phyloP scores from a whole-genome alignment of 345 rosid genomes.

The Trapa bicornis region DNA sequence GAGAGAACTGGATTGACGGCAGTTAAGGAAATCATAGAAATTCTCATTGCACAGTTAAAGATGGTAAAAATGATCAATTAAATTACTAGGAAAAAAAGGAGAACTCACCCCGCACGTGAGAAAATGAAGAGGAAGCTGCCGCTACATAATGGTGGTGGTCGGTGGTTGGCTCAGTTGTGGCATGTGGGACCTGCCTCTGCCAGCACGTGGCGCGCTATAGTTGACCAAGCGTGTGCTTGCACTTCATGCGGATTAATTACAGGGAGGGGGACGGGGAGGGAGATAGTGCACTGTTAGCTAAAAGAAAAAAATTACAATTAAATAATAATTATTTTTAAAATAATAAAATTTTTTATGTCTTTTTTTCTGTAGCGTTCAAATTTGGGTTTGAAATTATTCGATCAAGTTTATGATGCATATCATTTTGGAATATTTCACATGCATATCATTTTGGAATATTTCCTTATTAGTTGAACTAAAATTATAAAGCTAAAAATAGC shows the following conservation, averaged over 20 bases:
- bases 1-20: slow-evolving; percentile 12
- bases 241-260: too few relatives aligned
- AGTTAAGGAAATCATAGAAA: background rate
- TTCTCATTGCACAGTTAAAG: background rate
- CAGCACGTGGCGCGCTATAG: background rate
- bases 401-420: background rate
- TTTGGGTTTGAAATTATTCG: background rate
- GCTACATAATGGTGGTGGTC: too few relatives aligned
- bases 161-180: too few relatives aligned
- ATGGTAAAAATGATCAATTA: too few relatives aligned
- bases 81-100: too few relatives aligned
- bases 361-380: background rate
- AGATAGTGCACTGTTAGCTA: too few relatives aligned
- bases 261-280: too few relatives aligned
- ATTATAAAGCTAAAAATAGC: background rate
- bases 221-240: background rate
- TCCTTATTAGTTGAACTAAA: background rate
- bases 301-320: too few relatives aligned
- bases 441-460: background rate
- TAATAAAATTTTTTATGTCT: too few relatives aligned
- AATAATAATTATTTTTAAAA: too few relatives aligned
- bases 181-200: background rate
- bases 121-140: too few relatives aligned
- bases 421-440: background rate
- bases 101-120: too few relatives aligned